Base-by-base conservation (phyloP, 805 yeast genomes). In the Suhomyces faveliae region DNA sequence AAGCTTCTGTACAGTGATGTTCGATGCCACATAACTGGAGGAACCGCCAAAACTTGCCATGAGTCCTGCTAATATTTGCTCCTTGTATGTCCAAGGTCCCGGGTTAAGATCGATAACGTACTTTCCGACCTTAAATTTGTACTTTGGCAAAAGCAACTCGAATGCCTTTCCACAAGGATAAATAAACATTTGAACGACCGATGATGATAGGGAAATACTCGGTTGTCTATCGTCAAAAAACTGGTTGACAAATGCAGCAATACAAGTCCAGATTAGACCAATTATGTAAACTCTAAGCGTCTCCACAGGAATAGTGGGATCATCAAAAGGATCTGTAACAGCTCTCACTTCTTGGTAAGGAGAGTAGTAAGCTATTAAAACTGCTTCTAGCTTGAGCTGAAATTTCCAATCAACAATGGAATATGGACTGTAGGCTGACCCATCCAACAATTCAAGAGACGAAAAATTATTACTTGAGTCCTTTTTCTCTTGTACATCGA, bases 61-160 rank as follows among this genome's bases (percentile, higher is more conserved):
- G 17, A 74, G 56, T 6, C 88, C 78, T 1, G 84, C 70, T 49
- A 84, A 72, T 81, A 82, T 80, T 61, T 84, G 89, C 55, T 83
- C 88, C 58, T 83, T 83, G 53, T 62, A 71, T 22, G 72, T 67
- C 84, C 86, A 84, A 11, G 85, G 84, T 11, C 87, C 85, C 2
- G 84, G 85, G 59, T 81, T 81, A 42, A 82, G 60, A 7, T 54
- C 56, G 22, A 57, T 4, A 3, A 33, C 29, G 35, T 41, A 46
- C 11, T 40, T 45, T 50, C 53, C 42, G 7, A 55, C 15, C 37
- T 38, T 46, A 13, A 47, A 47, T 22, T 40, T 53, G 58, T 57
- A 57, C 44, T 74, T 71, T 5, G 80, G 79, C 15, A 73, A 48
- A n/a, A 68, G 65, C 22, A 37, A 46, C n/a, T 55, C 56, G 46